Conservation (phyloP, 2,329 filamentous ascomycete genomes). For the Neofusicoccum sp. region DNA sequence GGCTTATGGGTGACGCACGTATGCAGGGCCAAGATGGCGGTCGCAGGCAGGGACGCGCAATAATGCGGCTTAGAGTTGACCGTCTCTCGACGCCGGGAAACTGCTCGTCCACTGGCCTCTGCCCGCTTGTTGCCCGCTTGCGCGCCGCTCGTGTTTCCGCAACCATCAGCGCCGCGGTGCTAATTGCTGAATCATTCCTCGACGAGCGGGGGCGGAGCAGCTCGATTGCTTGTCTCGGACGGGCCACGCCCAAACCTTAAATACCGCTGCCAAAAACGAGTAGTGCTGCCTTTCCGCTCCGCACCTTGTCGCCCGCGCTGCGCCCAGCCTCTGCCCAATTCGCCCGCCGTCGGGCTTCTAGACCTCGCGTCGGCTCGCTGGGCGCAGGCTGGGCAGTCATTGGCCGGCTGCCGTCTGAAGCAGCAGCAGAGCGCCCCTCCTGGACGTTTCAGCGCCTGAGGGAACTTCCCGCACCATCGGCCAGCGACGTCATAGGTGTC, state of each 20-base stretch:
- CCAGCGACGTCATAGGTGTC: not conserved
- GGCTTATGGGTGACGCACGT: slow-evolving; percentile 8
- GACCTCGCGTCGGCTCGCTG: not conserved
- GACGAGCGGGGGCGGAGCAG: not conserved
- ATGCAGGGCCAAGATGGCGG: not conserved
- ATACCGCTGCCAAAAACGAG: not conserved
- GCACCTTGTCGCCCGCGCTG: not conserved
- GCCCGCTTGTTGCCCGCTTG: not conserved
- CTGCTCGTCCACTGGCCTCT: not conserved
- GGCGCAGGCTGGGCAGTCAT: not conserved
- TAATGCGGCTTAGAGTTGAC: slow-evolving; percentile 5
- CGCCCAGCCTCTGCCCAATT: not conserved
- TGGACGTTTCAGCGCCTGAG: not conserved
- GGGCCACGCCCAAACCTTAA: not conserved
- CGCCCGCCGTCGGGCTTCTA: not conserved
- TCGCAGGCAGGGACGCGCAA: slow-evolving; percentile 10
- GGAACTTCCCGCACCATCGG: not conserved
- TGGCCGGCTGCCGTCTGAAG: not conserved
- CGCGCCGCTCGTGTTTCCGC: not conserved
- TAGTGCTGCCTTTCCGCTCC: not conserved
- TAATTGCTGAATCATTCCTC: not conserved
- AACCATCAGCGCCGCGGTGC: not conserved
- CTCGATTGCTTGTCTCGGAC: not conserved
- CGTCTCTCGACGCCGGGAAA: not conserved
- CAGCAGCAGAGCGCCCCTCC: not conserved